These are phyloP conservation scores for Petrea volubilis DNA, from an alignment of 257 asterid genomes.

Conservation along the genomic window DNA sequence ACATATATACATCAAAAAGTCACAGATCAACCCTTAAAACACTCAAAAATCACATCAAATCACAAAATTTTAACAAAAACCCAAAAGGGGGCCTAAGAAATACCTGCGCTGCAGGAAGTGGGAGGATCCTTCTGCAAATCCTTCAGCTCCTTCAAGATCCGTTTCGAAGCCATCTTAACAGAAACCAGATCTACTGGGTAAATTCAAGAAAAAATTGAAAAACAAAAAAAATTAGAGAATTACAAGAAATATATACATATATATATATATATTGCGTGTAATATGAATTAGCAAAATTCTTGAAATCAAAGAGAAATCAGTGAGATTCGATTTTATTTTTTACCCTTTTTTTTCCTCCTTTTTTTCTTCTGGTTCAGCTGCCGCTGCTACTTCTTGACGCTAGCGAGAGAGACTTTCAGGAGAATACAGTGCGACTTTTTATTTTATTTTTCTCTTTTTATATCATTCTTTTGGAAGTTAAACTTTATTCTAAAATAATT, in stretches of 20 bases:
- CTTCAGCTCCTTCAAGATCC: slow-evolving; percentile 65
- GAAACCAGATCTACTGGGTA: slow-evolving; percentile 40
- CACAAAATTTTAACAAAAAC: not conserved
- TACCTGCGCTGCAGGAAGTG: slow-evolving; percentile 59
- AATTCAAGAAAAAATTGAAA: not conserved
- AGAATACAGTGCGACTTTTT: slow-evolving; percentile 25
- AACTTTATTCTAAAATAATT: not conserved
- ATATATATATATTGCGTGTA: too few relatives aligned
- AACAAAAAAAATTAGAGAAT: not conserved
- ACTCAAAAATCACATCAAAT: not conserved
- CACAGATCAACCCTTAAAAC: slow-evolving; percentile 29
- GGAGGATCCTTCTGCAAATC: slow-evolving; percentile 65
- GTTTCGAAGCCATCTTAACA: slow-evolving; percentile 58
- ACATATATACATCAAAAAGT: slow-evolving; percentile 13
- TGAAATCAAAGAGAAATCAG: not conserved
- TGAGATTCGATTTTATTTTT: not conserved
- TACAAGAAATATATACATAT: not conserved
- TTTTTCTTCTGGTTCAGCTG: slow-evolving; percentile 36
- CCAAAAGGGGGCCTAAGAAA: not conserved
- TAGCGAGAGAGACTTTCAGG: slow-evolving; percentile 19
- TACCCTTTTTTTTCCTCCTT: not conserved
- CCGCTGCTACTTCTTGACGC: slow-evolving; percentile 43
- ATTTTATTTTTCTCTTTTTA: slow-evolving; percentile 5
- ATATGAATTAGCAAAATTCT: slow-evolving; percentile 8
- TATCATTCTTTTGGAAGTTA: not conserved